Evolutionary conservation across 495 filamentous ascomycete species (phyloP), one percentile per base, ranked within the genome.

Genomic region (Lepraria neglecta): DNA sequence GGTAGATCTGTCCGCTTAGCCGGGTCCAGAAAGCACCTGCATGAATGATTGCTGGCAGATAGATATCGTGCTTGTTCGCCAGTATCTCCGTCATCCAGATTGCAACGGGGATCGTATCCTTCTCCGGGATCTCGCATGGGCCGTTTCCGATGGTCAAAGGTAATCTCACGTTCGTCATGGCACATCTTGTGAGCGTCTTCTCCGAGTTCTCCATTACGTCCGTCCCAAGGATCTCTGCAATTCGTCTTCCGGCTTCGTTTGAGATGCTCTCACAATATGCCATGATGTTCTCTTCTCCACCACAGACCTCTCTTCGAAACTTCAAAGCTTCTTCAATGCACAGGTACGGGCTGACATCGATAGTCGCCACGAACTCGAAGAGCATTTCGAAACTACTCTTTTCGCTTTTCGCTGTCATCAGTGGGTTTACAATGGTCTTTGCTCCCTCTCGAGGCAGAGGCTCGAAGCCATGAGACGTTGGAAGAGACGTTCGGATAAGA

Each of bases 331-430:
- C 87, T 3, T 84, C 80, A 1, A 92, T 77, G 62, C 87, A 89
- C 1, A 88, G 70, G 57, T 86, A 91, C 0, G 89, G 81, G 5
- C 81, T 76, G 53, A 82, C 83, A 65, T 96, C 91, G 1, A 83
- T 67, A 0, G 90, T 95, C 2, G 86, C 90, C 15, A 87, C 77
- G 62, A 88, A 94, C 69, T 90, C 82, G 67, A 96, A 96, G 14
- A 87, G 81, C 3, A 74, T 73, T 19, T 89, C 82, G 63, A 89
- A 96, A 0, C 69, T 61, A 2, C 78, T 78, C 67, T 86, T 80
- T 9, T 48, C 42, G 1, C 70, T 59, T 28, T 17, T 4, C 30
- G 58, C 48, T 10, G 74, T 66, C 30, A 76, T 77, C 4, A 85
- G 68, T 11, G 82, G 81, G 61, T 77, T 81, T n/a, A 76, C 56